Conservation (phyloP, 2,329 filamentous ascomycete species). For the Epichloe festucae region DNA sequence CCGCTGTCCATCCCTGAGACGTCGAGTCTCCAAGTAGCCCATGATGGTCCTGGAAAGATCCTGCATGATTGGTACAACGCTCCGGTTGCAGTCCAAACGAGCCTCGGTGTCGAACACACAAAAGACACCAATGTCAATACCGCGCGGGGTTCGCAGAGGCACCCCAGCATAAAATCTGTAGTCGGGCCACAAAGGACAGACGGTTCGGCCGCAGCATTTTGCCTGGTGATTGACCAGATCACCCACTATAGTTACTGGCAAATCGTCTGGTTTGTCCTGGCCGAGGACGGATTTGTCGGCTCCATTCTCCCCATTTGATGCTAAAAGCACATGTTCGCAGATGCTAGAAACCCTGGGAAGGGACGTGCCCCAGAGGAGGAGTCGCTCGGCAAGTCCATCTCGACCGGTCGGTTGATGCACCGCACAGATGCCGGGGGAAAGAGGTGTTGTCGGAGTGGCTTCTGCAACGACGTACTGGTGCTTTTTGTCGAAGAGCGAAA, state of each 20-base stretch:
- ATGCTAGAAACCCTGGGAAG: slow-evolving; percentile 17
- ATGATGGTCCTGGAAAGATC: slow-evolving; percentile 21
- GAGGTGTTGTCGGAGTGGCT: slow-evolving; percentile 28
- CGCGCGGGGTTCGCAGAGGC: slow-evolving; percentile 25
- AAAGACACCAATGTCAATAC: slow-evolving; percentile 30
- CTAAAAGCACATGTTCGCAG: slow-evolving; percentile 16
- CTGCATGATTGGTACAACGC: slow-evolving; percentile 14
- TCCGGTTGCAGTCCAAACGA: slow-evolving; percentile 11
- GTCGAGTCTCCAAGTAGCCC: slow-evolving; percentile 21
- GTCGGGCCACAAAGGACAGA: slow-evolving; percentile 12
- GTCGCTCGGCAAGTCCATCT: slow-evolving; percentile 2
- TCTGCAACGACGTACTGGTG: slow-evolving; percentile 39
- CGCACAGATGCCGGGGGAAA: slow-evolving; percentile 13
- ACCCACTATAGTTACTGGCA: slow-evolving; percentile 21
- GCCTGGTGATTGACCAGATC: slow-evolving; percentile 21
- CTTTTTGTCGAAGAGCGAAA: slow-evolving; percentile 37
- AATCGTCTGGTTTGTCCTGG: background rate
- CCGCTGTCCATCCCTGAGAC: slow-evolving; percentile 14
- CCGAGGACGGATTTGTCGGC: background rate
- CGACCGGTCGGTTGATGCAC: slow-evolving; percentile 1
- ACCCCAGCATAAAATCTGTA: slow-evolving; percentile 27
- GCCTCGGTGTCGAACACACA: slow-evolving; percentile 17
- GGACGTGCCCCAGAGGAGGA: slow-evolving; percentile 19
- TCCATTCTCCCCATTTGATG: background rate
- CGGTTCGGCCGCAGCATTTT: slow-evolving; percentile 12